These are phyloP conservation scores for Yarrowia galli DNA, from an alignment of 1,139 yeast genomes.

Conservation along the genomic window DNA sequence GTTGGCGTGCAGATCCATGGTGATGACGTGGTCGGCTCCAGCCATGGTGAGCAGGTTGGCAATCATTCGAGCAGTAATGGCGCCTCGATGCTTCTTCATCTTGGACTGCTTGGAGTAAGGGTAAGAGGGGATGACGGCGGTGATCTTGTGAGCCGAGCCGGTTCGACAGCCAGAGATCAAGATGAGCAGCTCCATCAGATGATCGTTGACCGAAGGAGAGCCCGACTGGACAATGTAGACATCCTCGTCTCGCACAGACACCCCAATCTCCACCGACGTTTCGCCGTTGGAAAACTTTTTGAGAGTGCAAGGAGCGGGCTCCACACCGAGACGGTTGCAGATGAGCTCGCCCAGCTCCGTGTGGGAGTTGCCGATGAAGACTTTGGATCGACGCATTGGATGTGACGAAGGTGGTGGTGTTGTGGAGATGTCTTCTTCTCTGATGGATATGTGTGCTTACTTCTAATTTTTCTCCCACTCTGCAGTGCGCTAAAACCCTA, in stretches of 20 bases:
- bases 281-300: constrained; percentile 96
- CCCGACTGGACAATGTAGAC: constrained; percentile 96
- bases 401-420: constrained; percentile 12
- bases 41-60: constrained; percentile 96
- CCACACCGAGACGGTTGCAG: constrained; percentile 88
- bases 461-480: constrained; percentile 28
- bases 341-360: constrained; percentile 91
- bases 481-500: constrained; percentile 4
- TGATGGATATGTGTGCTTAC: background rate
- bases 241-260: constrained; percentile 93
- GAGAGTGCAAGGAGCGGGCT: constrained; percentile 92
- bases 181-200: constrained; percentile 93
- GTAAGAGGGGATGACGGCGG: constrained; percentile 96
- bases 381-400: constrained; percentile 92
- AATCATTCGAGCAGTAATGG: constrained; percentile 98
- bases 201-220: constrained; percentile 87
- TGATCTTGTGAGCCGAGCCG: constrained; percentile 94
- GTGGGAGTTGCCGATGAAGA: constrained; percentile 95
- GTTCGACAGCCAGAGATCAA: constrained; percentile 95
- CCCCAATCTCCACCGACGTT: constrained; percentile 95
- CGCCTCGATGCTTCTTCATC: constrained; percentile 98
- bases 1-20: constrained; percentile 97
- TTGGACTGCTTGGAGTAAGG: constrained; percentile 97
- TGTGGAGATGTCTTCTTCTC: background rate
- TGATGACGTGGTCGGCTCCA: constrained; percentile 98